Evolutionary conservation across 495 filamentous ascomycete species (phyloP), one percentile per base, ranked within the genome.

Genomic region (Articulospora tetracladia): DNA sequence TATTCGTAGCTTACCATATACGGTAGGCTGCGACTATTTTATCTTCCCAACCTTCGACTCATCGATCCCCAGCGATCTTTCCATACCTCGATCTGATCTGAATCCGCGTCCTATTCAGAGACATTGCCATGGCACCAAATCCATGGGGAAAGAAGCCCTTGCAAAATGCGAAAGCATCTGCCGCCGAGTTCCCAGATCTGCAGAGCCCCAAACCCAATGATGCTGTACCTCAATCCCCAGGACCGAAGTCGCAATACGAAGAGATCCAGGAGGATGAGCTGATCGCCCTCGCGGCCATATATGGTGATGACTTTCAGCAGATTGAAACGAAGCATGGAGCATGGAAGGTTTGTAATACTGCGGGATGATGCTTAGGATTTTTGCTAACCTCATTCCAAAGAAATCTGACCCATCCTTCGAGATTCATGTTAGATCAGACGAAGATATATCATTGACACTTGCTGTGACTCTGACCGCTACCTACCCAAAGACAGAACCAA

Each of bases 181-280:
- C 58, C 39, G 55, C 61, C 54, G 62, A 46, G n/a, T 66, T 66
- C 55, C 70, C 60, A 71, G 75, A 70, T 77, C 77, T 65, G 67
- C 71, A 58, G 62, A 32, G 30, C 13, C 30, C 30, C 13, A 66
- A 56, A 61, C 49, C 46, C 49, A 67, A 62, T 52, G 53, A 49
- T 22, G 59, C 39, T 34, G 34, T 28, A 17, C 6, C 25, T 22
- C 27, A 32, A 22, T 22, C 28, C 49, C 56, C 57, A 23, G 73
- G 68, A 76, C 59, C 66, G 34, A 69, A 63, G 48, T 86, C 88
- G 17, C 83, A 94, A 67, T 96, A 97, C 72, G 80, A 86, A 46
- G 86, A 94, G 68, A 84, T 87, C 22, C 94, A 98, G 75, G 76
- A 88, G 58, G 86, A 96, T 69, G 94, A 98, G 76, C 77, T 93